Conservation (phyloP, 2,329 filamentous ascomycete species). For the Calonectria pauciramosa region DNA sequence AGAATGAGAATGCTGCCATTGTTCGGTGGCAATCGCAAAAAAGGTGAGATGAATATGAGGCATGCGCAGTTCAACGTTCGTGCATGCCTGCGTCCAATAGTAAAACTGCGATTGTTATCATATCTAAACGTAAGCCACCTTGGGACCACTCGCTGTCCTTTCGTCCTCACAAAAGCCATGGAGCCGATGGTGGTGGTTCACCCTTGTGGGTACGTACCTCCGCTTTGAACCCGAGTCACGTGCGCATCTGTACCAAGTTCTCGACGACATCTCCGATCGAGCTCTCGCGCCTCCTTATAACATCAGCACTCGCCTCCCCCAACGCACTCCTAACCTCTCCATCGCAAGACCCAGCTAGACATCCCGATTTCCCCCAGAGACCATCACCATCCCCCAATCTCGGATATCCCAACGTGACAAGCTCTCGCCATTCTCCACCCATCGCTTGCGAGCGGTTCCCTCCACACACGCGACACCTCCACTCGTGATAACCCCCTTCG, state of each 20-base stretch:
- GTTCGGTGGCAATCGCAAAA: background rate
- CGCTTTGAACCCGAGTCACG: slow-evolving; percentile 25
- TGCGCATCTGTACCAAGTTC: slow-evolving; percentile 16
- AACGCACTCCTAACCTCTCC: slow-evolving; percentile 8
- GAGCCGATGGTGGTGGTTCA: background rate
- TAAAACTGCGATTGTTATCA: background rate
- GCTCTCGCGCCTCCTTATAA: slow-evolving; percentile 8
- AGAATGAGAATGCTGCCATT: background rate
- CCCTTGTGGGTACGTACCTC: slow-evolving; percentile 26
- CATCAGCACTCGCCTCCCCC: slow-evolving; percentile 10
- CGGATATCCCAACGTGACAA: slow-evolving; percentile 20
- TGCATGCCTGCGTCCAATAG: background rate
- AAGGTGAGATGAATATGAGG: background rate
- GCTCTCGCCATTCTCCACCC: background rate
- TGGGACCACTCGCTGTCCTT: background rate
- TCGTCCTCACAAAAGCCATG: background rate
- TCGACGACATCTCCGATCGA: slow-evolving; percentile 25
- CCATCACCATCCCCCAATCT: background rate
- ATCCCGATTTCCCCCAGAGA: background rate
- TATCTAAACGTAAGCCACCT: background rate
- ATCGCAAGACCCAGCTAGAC: slow-evolving; percentile 12
- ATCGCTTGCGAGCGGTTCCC: slow-evolving; percentile 11
- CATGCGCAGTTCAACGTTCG: background rate
- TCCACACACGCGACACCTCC: slow-evolving; percentile 23
- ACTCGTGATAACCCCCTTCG: slow-evolving; percentile 4